Evolutionary conservation across 2,329 filamentous ascomycete species (phyloP).

Genomic region (Calonectria crousiana): DNA sequence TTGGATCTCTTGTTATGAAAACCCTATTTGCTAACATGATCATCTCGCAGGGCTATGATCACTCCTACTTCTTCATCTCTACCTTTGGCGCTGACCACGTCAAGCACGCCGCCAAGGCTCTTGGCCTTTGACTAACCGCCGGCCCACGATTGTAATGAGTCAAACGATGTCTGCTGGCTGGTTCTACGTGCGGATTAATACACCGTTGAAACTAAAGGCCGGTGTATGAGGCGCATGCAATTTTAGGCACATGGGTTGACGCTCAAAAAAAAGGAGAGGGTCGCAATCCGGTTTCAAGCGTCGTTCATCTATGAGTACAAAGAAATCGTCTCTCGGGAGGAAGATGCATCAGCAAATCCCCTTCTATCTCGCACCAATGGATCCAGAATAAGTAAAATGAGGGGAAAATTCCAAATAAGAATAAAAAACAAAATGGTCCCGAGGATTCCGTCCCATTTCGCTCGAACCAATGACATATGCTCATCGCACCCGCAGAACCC

Average conservation of each 20-base stretch:
- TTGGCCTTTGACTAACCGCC: conserved; percentile 56
- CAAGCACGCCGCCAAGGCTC: conserved; percentile 88
- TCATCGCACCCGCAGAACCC: conserved; percentile 3
- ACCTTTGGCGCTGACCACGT: conserved; percentile 92
- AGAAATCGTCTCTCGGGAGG: not conserved
- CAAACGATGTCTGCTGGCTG: not conserved
- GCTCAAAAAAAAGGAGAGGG: not conserved
- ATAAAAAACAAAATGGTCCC: conserved; percentile 13
- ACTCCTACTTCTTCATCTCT: conserved; percentile 97
- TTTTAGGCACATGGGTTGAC: not conserved
- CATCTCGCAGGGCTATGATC: conserved; percentile 80
- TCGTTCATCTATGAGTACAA: not conserved
- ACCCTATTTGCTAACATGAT: not conserved
- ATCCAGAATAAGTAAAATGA: conserved; percentile 6
- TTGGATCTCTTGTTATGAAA: not conserved
- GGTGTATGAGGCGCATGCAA: not conserved
- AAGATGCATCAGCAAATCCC: conserved; percentile 3
- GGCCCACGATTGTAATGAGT: conserved; percentile 15
- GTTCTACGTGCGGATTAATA: not conserved
- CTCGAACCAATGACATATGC: conserved; percentile 24
- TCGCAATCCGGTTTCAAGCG: not conserved
- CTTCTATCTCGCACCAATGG: conserved; percentile 10
- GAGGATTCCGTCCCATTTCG: conserved; percentile 23
- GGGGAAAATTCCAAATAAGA: conserved; percentile 30
- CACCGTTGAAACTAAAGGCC: not conserved